These are phyloP conservation scores for Phaseolus lunatus DNA, from an alignment of 306 rosid species.

Conservation along the genomic window DNA sequence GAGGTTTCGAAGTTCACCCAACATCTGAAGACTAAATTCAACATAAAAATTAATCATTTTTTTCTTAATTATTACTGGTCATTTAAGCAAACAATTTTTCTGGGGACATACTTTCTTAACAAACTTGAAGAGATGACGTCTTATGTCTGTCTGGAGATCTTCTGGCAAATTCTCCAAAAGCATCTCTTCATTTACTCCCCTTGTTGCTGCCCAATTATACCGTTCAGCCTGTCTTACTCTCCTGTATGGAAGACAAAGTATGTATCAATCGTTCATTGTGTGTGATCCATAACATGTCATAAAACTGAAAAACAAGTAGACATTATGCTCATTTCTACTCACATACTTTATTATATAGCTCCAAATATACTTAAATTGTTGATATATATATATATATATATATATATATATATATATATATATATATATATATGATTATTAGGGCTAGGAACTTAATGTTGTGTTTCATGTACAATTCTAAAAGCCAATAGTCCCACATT, in stretches of 20 bases:
- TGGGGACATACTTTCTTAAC: constrained; percentile 38
- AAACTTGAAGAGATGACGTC: constrained; percentile 76
- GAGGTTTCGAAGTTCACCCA: constrained; percentile 3
- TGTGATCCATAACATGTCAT: neutral
- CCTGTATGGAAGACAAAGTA: constrained; percentile 54
- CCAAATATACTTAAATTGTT: neutral
- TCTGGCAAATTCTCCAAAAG: constrained; percentile 84
- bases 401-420: too few species aligned
- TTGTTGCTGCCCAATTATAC: constrained; percentile 88
- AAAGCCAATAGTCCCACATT: too few species aligned
- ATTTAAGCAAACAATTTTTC: constrained; percentile 15
- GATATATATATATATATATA: too few species aligned
- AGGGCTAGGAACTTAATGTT: neutral
- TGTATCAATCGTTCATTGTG: constrained; percentile 25
- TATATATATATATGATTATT: neutral
- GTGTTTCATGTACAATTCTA: too few species aligned
- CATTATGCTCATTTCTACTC: neutral
- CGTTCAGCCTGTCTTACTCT: constrained; percentile 79
- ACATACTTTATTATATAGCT: constrained; percentile 3
- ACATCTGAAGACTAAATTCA: constrained; percentile 8
- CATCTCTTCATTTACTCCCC: constrained; percentile 84
- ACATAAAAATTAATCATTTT: neutral
- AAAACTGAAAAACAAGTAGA: neutral
- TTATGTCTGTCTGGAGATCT: constrained; percentile 83
- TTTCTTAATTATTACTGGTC: constrained; percentile 21